Evolutionary conservation across 2,329 filamentous ascomycete genomes (phyloP).

Genomic region (Drechmeria coniospora): DNA sequence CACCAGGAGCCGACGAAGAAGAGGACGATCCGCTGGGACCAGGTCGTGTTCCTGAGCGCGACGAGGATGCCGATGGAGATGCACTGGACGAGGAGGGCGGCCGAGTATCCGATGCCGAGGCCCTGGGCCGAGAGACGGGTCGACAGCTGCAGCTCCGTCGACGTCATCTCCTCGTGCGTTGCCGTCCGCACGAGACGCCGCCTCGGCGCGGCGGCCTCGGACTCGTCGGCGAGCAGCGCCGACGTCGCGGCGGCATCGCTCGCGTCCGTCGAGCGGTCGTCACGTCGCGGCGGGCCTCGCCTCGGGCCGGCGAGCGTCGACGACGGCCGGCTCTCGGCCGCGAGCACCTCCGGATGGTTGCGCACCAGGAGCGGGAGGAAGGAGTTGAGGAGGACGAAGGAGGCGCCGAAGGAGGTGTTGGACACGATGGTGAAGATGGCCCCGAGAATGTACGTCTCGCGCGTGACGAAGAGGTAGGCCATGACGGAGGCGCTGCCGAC

Average conservation of each 20-base stretch:
- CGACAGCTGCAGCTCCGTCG: constrained; percentile 61
- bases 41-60: constrained; percentile 58
- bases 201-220: constrained; percentile 4
- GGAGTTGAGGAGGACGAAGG: constrained; percentile 88
- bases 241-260: constrained; percentile 26
- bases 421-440: constrained; percentile 75
- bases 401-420: constrained; percentile 88
- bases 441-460: constrained; percentile 64
- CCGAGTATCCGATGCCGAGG: constrained; percentile 85
- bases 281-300: constrained; percentile 18
- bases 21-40: constrained; percentile 73
- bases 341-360: constrained; percentile 49
- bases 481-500: constrained; percentile 71
- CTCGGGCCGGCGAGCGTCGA: constrained; percentile 16
- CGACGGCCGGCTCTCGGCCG: constrained; percentile 11
- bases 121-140: constrained; percentile 85
- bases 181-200: constrained; percentile 21
- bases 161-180: constrained; percentile 36
- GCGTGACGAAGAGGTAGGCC: constrained; percentile 67
- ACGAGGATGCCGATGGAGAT: constrained; percentile 65
- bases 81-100: constrained; percentile 72
- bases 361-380: constrained; percentile 85
- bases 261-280: constrained; percentile 17
- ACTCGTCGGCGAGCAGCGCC: constrained; percentile 26
- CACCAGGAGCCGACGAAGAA: constrained; percentile 86